These are phyloP conservation scores for Pseudopyrenochaeta lycopersici DNA, from an alignment of 2,329 filamentous ascomycete species.

Conservation along the genomic window DNA sequence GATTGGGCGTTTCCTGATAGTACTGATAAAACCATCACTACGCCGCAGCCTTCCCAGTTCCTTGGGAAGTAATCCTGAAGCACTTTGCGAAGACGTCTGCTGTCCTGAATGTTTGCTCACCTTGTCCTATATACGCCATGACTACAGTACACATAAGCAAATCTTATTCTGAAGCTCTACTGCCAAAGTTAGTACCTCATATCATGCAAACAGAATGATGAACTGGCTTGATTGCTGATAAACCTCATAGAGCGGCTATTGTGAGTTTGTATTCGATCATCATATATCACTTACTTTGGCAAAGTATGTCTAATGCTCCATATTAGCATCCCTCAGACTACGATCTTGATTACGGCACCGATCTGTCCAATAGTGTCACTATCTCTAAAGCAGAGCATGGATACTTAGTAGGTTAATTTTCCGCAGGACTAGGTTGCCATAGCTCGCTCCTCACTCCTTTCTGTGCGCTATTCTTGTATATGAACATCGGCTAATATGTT, in stretches of 20 bases:
- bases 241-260: slow-evolving; percentile 55
- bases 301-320: slow-evolving; percentile 7
- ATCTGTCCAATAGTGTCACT: slow-evolving; percentile 56
- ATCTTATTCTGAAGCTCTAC: slow-evolving; percentile 68
- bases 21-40: slow-evolving; percentile 27
- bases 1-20: slow-evolving; percentile 24
- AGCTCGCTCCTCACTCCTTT: not conserved
- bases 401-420: slow-evolving; percentile 62
- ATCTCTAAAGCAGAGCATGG: slow-evolving; percentile 71
- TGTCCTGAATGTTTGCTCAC: slow-evolving; percentile 13
- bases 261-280: slow-evolving; percentile 50
- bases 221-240: slow-evolving; percentile 31
- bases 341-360: slow-evolving; percentile 48
- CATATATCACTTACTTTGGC: not conserved
- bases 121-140: slow-evolving; percentile 39
- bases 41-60: slow-evolving; percentile 12
- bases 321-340: slow-evolving; percentile 52
- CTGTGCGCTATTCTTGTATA: not conserved
- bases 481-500: slow-evolving; percentile 6
- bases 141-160: slow-evolving; percentile 66
- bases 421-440: no score
- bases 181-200: slow-evolving; percentile 64
- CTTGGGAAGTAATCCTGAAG: slow-evolving; percentile 8
- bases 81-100: slow-evolving; percentile 9
- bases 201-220: slow-evolving; percentile 1